Evolutionary conservation across 176 grass and related monocot species (phyloP).

Genomic region (Hordeum marinum): DNA sequence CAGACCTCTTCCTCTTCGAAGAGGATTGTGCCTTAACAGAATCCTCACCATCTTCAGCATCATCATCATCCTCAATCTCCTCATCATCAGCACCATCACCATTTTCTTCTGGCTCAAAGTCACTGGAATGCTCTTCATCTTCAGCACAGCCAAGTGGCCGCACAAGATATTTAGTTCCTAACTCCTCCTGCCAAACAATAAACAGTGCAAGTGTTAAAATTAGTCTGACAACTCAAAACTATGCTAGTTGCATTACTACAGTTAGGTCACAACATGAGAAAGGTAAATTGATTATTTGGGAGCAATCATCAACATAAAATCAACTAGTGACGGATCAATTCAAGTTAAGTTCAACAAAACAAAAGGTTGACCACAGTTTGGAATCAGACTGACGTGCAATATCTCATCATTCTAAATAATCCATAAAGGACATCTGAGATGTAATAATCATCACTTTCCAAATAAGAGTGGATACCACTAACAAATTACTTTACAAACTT

Average conservation of each 20-base stretch:
- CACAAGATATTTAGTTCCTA: constrained; percentile 49
- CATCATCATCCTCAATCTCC: constrained; percentile 29
- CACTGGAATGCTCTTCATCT: constrained; percentile 41
- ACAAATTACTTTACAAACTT: background rate
- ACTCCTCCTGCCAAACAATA: constrained; percentile 21
- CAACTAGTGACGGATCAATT: background rate
- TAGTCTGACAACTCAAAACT: background rate
- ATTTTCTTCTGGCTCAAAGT: constrained; percentile 50
- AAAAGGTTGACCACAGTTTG: background rate
- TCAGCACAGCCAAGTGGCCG: constrained; percentile 38
- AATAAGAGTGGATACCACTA: background rate
- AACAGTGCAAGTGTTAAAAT: background rate
- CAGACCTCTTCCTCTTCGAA: constrained; percentile 44
- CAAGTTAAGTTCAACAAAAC: background rate
- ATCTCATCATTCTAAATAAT: constrained; percentile 33
- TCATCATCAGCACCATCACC: constrained; percentile 43
- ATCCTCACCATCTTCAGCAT: constrained; percentile 15
- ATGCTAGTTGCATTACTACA: background rate
- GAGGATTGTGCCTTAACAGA: constrained; percentile 40
- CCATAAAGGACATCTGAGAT: constrained; percentile 35
- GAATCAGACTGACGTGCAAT: constrained; percentile 62
- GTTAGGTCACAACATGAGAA: background rate
- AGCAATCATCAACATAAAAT: background rate
- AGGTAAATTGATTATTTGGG: background rate
- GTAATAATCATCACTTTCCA: constrained; percentile 31